phyloP scores from a whole-genome alignment of 495 filamentous ascomycete genomes.

The Daldinia caldariorum region DNA sequence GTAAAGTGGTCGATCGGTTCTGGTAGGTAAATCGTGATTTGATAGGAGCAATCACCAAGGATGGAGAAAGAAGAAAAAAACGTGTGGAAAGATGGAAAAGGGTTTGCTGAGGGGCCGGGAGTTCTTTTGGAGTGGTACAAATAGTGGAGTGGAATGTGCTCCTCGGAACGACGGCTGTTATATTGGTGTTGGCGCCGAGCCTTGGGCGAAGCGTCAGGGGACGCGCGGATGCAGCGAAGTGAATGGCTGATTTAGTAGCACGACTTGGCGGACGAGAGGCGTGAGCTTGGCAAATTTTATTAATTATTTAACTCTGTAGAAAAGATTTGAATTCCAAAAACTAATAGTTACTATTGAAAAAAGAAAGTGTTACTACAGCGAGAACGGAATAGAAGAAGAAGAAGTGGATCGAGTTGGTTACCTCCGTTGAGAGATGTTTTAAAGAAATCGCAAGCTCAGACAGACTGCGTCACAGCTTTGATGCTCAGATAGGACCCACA shows the following conservation, averaged over 20 bases:
- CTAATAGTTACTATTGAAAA: too few species aligned
- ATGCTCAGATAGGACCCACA: neutral
- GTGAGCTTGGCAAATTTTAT: neutral
- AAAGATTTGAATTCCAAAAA: neutral
- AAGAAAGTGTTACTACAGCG: neutral
- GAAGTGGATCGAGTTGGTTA: neutral
- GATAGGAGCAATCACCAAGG: neutral
- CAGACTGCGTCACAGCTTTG: slow-evolving; percentile 21
- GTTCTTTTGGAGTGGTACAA: slow-evolving; percentile 21
- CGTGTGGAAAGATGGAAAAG: neutral
- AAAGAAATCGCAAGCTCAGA: slow-evolving; percentile 20
- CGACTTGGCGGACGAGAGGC: neutral
- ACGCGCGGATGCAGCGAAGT: slow-evolving; percentile 25
- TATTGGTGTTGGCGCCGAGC: slow-evolving; percentile 32
- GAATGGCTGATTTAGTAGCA: neutral
- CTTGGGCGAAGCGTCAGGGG: slow-evolving; percentile 31
- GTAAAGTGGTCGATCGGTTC: neutral
- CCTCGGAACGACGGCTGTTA: slow-evolving; percentile 33
- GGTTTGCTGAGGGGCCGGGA: neutral
- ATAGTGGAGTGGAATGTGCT: slow-evolving; percentile 9
- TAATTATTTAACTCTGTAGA: slow-evolving; percentile 10
- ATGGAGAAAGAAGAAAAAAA: neutral
- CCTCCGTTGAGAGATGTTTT: neutral
- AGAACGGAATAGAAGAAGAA: neutral
- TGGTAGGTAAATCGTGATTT: neutral